These are phyloP conservation scores for Hymenotorrendiella dingleyae DNA, from an alignment of 2,329 filamentous ascomycete genomes.

Conservation along the genomic window DNA sequence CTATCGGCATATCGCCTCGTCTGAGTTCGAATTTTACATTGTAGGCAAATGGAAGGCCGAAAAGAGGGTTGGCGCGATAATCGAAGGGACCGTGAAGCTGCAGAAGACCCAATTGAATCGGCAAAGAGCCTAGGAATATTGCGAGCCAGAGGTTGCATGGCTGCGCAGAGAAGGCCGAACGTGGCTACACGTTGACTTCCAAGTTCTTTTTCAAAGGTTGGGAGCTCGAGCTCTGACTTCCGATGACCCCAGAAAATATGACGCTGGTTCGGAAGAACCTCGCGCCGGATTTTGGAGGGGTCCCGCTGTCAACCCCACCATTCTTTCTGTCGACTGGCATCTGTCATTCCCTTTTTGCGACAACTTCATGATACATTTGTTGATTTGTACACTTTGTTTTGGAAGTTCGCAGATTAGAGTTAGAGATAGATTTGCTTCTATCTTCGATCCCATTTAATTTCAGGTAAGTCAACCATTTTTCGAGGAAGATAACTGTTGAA, in stretches of 20 bases:
- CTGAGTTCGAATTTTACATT: conserved; percentile 36
- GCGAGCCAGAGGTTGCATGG: conserved; percentile 29
- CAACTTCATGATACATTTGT: too few relatives aligned
- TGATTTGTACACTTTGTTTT: background rate
- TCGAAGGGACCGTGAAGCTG: conserved; percentile 16
- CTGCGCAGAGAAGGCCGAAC: too few relatives aligned
- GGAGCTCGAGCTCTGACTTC: background rate
- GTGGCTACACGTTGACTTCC: too few relatives aligned
- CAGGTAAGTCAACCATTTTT: too few relatives aligned
- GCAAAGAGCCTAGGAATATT: conserved; percentile 26
- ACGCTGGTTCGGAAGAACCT: too few relatives aligned
- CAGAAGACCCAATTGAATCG: conserved; percentile 20
- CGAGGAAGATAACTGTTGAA: too few relatives aligned
- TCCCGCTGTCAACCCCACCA: conserved; percentile 13
- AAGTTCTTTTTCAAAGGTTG: conserved; percentile 17
- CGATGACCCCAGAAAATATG: too few relatives aligned
- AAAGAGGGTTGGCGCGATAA: conserved; percentile 18
- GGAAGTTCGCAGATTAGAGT: background rate
- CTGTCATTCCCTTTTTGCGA: too few relatives aligned
- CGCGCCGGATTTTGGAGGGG: conserved; percentile 3
- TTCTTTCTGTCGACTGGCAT: too few relatives aligned
- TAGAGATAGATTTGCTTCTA: background rate
- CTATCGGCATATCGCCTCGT: conserved; percentile 29
- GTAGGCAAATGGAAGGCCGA: conserved; percentile 34
- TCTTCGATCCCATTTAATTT: background rate